Evolutionary conservation across 208 protist genomes (phyloP), one percentile per base, ranked within the genome.

Genomic region (Acanthamoeba castellanii): DNA sequence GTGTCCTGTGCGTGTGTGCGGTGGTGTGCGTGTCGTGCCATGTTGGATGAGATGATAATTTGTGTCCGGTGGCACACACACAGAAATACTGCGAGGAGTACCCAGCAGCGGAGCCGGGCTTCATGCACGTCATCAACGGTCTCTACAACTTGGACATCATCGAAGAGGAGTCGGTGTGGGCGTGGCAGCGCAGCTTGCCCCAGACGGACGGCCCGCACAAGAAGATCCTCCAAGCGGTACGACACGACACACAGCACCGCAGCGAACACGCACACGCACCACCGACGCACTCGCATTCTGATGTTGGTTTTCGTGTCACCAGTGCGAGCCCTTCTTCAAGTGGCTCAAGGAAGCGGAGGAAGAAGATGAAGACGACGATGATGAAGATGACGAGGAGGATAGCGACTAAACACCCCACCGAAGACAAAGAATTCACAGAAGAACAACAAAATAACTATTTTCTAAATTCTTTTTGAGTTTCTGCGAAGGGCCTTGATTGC

Each of bases 11-110:
- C 13, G 45, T 11, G 45, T 50, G 45, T 47, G 45, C 13, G 45
- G 45, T 50, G 45, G 45, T 14, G 45, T 50, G 45, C 45, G 45
- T 50, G 45, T 50, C 45, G 45, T 50, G 45, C 13, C 45, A 16
- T 14, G 45, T 50, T 50, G 6, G 45, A 0, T 50, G 45, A 50
- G 45, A 14, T 16, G 0, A 0, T 50, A 50, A 50, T 50, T 50
- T 50, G 42, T 47, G 42, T 47, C 42, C 6, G 45, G 13, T 50
- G 45, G 45, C 45, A 14, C 45, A 14, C 4, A 32, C 22, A 66
- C 42, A 91, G 84, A 91, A 91, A 91, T 91, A 91, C 84, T 55
- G 30, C 30, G 84, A 91, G 84, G 84, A 91, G 84, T 20, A 91
- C 45, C 30, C 55, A n/a, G 9, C 30, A 20, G 84, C 42, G 9